Conservation (phyloP, 2,329 filamentous ascomycete species). For the Exserohilum rostratum region DNA sequence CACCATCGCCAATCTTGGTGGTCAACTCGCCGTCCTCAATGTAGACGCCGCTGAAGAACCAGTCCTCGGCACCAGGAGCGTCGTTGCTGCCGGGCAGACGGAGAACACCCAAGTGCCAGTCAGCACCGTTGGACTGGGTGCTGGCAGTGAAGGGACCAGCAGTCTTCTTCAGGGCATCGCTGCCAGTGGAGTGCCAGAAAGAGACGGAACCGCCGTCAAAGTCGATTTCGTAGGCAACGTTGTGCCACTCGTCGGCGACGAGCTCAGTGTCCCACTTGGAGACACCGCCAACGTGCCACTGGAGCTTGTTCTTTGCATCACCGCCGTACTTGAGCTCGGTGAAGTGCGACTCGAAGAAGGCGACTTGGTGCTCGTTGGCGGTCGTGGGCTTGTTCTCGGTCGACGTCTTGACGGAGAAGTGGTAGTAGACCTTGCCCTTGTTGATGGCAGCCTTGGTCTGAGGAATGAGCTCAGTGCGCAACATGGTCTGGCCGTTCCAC, state of each 20-base stretch:
- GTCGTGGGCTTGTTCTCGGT: constrained; percentile 65
- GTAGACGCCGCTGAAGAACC: constrained; percentile 75
- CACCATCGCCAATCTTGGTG: constrained; percentile 31
- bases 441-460: constrained; percentile 70
- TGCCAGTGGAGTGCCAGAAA: constrained; percentile 73
- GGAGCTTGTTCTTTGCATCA: constrained; percentile 60
- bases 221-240: constrained; percentile 55
- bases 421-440: constrained; percentile 70
- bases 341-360: constrained; percentile 72
- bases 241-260: constrained; percentile 1
- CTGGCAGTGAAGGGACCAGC: constrained; percentile 66
- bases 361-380: constrained; percentile 70
- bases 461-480: constrained; percentile 75
- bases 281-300: constrained; percentile 67
- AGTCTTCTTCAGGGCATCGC: constrained; percentile 61
- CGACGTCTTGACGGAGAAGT: constrained; percentile 69
- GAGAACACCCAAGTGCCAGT: constrained; percentile 75
- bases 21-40: constrained; percentile 63
- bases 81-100: constrained; percentile 66
- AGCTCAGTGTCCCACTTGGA: constrained; percentile 68
- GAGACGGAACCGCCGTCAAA: constrained; percentile 67
- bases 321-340: constrained; percentile 73
- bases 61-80: constrained; percentile 64
- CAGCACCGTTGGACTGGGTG: constrained; percentile 69
- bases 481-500: constrained; percentile 75